A percentile compares a stretch with the other conserved stretches of the same genome.
These are phyloP conservation scores for Glonium stellatum DNA, from an alignment of 495 filamentous ascomycete species.

Conservation along the genomic window DNA sequence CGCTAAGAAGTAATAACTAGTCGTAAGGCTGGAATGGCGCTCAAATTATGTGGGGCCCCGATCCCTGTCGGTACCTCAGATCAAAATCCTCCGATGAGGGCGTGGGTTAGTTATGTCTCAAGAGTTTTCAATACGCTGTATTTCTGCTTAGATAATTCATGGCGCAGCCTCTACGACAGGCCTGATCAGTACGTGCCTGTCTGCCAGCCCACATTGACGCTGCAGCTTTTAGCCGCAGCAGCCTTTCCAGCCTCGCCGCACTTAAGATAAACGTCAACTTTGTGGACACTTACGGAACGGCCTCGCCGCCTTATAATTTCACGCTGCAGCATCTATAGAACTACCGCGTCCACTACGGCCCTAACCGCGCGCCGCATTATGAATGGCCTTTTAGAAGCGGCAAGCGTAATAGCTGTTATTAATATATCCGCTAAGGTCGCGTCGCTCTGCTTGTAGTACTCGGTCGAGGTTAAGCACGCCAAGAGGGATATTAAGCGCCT, in stretches of 20 bases:
- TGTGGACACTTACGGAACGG: background rate
- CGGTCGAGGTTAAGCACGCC: background rate
- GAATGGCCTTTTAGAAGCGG: background rate
- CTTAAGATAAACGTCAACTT: background rate
- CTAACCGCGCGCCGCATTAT: background rate
- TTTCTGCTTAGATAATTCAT: too few species aligned
- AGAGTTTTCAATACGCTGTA: too few species aligned
- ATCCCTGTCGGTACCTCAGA: too few species aligned
- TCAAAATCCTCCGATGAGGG: too few species aligned
- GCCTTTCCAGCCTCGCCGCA: background rate
- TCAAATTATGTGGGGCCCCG: too few species aligned
- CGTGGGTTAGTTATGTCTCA: too few species aligned
- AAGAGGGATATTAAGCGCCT: background rate
- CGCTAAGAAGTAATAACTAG: too few species aligned
- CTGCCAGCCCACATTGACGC: background rate
- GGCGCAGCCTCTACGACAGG: too few species aligned
- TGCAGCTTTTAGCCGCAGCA: background rate
- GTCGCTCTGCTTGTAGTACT: background rate
- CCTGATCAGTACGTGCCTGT: too few species aligned
- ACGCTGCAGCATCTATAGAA: background rate
- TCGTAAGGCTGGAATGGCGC: too few species aligned
- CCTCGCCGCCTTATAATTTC: background rate
- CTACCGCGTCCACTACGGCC: background rate
- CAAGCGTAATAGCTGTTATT: background rate
- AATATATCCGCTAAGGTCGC: background rate